A percentile compares a stretch with the other conserved stretches of the same genome.
Conservation (phyloP, 192 early-diverging fungal genomes). For the Entrophospora sp. region DNA sequence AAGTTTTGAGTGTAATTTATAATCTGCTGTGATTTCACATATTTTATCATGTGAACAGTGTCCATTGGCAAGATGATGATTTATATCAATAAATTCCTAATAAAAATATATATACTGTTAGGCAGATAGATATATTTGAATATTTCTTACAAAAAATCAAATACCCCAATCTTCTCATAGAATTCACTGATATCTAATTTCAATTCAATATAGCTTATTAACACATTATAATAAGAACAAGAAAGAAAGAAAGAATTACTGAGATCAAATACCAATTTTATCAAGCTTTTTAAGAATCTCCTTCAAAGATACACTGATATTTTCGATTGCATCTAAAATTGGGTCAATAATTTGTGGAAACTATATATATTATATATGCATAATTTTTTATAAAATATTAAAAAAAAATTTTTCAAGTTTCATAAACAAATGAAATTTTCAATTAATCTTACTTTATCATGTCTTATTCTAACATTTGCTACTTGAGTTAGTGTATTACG, state of each 20-base stretch:
- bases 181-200: neutral
- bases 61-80: constrained; percentile 73
- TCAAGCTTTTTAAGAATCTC: constrained; percentile 22
- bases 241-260: neutral
- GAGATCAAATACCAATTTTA: constrained; percentile 5
- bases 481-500: constrained; percentile 85
- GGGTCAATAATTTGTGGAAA: constrained; percentile 52
- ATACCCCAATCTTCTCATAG: neutral
- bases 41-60: constrained; percentile 79
- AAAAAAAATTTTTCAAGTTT: neutral
- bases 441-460: constrained; percentile 33
- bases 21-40: constrained; percentile 47
- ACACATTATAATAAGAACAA: neutral
- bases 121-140: no score
- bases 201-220: neutral
- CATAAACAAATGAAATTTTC: neutral
- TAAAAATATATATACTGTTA: neutral
- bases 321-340: constrained; percentile 61
- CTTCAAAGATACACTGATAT: constrained; percentile 37
- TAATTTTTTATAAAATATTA: no score
- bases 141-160: neutral
- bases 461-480: constrained; percentile 58
- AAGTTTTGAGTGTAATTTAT: constrained; percentile 71
- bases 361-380: constrained; percentile 11
- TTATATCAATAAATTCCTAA: constrained; percentile 71